Base-by-base conservation (phyloP, 805 yeast genomes). In the Candida krabiensis region DNA sequence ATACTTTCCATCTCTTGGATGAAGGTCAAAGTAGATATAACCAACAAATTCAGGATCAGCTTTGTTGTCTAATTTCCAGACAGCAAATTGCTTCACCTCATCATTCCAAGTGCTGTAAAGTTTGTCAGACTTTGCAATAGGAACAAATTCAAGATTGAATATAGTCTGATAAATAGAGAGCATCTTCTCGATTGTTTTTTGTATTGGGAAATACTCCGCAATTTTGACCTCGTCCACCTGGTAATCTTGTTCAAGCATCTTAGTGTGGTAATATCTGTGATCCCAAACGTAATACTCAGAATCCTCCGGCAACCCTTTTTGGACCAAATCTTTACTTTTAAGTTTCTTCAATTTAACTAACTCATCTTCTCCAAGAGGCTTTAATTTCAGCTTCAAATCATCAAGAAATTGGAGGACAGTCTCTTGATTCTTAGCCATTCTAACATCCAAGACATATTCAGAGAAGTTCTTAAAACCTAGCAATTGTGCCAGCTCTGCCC, bases 1-100 rank as follows among this genome's bases (percentile, higher is more conserved):
- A 63, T 85, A 87, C 60, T 87, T 87, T 51, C 91, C 91, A 40
- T 80, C 83, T 56, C 96, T 75, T 47, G 95, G 95, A 59, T 85
- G 90, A 53, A 86, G 65, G 60, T 87, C 96, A 46, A 87, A 78
- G 61, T 80, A 83, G 31, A 87, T 63, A 77, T 86, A 83, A 21
- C 96, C 96, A 41, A 78, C 73, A 63, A 87, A 86, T 43, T 69
- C 73, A 12, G 80, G 79, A 1, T 50, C 47, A n/a, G 57, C 49
- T 19, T 58, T 56, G 28, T 70, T 60, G 48, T 81, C 86, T 52
- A 74, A 64, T 45, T 74, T 72, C 82, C 85, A 85, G 37, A 84
- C 88, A 2, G 85, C 79, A 54, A 78, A 78, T 53, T 79, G 83
- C 45, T 77, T 78, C 13, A 85, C 93, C 56, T 86, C 95, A 38